Conservation (phyloP, 352 stramenopile genomes). For the Phytophthora cactorum region DNA sequence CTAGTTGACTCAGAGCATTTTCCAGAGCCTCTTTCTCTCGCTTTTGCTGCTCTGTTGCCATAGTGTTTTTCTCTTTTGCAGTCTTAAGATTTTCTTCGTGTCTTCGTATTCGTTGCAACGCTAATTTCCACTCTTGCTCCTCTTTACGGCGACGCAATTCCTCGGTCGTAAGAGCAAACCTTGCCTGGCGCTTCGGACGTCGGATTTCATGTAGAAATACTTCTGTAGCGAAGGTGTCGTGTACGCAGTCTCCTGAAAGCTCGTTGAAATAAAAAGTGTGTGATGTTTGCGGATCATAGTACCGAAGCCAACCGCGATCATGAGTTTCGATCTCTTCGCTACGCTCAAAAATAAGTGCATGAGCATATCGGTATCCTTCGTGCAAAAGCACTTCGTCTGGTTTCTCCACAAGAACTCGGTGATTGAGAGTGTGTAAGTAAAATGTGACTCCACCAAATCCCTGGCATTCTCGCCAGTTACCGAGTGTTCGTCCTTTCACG, state of each 20-base stretch:
- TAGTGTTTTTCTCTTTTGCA: conserved; percentile 22
- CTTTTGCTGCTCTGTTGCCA: conserved; percentile 27
- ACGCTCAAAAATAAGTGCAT: conserved; percentile 54
- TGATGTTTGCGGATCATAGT: conserved; percentile 58
- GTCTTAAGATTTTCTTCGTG: conserved; percentile 46
- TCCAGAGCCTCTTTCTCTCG: conserved; percentile 46
- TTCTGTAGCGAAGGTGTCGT: conserved; percentile 53
- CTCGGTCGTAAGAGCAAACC: conserved; percentile 46
- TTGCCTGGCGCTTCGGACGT: conserved; percentile 32
- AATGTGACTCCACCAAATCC: conserved; percentile 59
- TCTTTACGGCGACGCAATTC: conserved; percentile 58
- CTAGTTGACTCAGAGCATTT: conserved; percentile 47
- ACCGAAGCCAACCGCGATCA: conserved; percentile 58
- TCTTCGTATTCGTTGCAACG: conserved; percentile 52
- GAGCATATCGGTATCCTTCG: conserved; percentile 62
- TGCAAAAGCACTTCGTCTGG: conserved; percentile 51
- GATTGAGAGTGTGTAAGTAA: conserved; percentile 47
- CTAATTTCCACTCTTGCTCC: conserved; percentile 70
- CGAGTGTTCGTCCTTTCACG: conserved; percentile 46
- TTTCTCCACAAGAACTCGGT: conserved; percentile 58
- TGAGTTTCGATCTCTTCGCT: conserved; percentile 73
- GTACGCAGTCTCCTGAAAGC: conserved; percentile 64
- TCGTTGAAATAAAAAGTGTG: conserved; percentile 78
- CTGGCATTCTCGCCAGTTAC: conserved; percentile 60
- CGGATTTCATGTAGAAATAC: conserved; percentile 49